Percentiles rank a stretch among this genome's conserved stretches.
Evolutionary conservation across 495 filamentous ascomycete species (phyloP).

Genomic region (Viridothelium virens): DNA sequence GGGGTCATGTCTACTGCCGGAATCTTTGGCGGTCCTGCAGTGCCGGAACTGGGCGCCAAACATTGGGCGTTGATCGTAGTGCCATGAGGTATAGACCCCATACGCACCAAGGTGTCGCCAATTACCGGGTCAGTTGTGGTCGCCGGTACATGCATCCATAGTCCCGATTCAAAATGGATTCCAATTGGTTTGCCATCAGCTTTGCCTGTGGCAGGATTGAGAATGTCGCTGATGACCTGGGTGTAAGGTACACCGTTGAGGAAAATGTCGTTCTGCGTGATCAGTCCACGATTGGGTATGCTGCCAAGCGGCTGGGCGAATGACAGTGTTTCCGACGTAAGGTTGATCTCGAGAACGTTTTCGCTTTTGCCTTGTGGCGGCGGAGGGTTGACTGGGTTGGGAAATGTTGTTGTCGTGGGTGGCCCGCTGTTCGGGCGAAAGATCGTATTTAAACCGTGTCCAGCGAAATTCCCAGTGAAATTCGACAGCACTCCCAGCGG

Average conservation of each 20-base stretch:
- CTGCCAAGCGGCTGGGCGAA: conserved; percentile 17
- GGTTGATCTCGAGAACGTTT: conserved; percentile 22
- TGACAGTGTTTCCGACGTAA: conserved; percentile 18
- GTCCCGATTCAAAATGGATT: conserved; percentile 23
- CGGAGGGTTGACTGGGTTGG: conserved; percentile 13
- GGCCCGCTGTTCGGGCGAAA: conserved; percentile 20
- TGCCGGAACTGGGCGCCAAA: conserved; percentile 18
- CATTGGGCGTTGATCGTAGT: conserved; percentile 34
- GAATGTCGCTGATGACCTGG: conserved; percentile 19
- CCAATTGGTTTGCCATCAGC: conserved; percentile 12
- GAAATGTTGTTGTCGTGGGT: conserved; percentile 11
- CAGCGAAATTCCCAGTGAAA: conserved; percentile 17
- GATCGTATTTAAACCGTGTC: conserved; percentile 22
- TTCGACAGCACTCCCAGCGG: conserved; percentile 12
- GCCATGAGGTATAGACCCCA: conserved; percentile 35
- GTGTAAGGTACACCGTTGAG: conserved; percentile 23
- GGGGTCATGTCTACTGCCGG: conserved; percentile 25
- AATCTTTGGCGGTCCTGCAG: conserved; percentile 22
- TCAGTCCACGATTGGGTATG: conserved; percentile 22
- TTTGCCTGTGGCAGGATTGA: conserved; percentile 19
- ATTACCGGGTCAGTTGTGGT: conserved; percentile 7
- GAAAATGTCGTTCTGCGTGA: conserved; percentile 17
- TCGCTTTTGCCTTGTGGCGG: conserved; percentile 10
- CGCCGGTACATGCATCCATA: conserved; percentile 20
- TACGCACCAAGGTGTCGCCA: conserved; percentile 19